Conservation (phyloP, 2,329 filamentous ascomycete species). For the Penicillium sclerotigenum region DNA sequence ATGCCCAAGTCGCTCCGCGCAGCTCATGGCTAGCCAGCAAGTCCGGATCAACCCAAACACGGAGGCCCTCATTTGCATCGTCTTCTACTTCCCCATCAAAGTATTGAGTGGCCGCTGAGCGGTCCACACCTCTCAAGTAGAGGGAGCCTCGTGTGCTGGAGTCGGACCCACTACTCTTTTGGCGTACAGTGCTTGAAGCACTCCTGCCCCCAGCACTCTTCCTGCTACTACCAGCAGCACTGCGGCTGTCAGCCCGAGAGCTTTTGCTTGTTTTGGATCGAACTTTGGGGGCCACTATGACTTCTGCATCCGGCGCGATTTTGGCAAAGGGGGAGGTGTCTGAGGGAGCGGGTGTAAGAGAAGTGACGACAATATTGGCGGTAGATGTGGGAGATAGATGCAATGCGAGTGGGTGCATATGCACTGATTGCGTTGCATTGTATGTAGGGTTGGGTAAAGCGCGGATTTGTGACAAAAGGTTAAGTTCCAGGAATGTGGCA, state of each 20-base stretch:
- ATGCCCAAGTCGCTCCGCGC: constrained; percentile 71
- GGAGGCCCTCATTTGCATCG: constrained; percentile 58
- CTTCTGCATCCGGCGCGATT: constrained; percentile 88
- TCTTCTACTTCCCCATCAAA: constrained; percentile 67
- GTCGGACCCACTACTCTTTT: constrained; percentile 59
- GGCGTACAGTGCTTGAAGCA: constrained; percentile 66
- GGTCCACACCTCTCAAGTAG: constrained; percentile 78
- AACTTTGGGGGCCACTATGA: constrained; percentile 93
- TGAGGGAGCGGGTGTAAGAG: constrained; percentile 71
- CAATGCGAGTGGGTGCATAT: constrained; percentile 77
- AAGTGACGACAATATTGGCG: constrained; percentile 82
- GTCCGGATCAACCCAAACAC: constrained; percentile 82
- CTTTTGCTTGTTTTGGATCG: constrained; percentile 65
- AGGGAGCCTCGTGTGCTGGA: constrained; percentile 54
- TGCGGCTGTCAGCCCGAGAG: constrained; percentile 69
- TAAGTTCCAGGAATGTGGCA: constrained; percentile 90
- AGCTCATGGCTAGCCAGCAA: constrained; percentile 68
- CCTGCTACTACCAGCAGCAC: constrained; percentile 73
- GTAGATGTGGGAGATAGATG: constrained; percentile 95
- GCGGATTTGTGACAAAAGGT: constrained; percentile 87
- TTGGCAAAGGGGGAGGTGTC: constrained; percentile 77
- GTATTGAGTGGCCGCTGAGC: constrained; percentile 66
- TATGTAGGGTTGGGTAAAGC: constrained; percentile 83
- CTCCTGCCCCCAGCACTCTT: constrained; percentile 70
- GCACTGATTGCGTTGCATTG: constrained; percentile 51